Evolutionary conservation across 179 eudicot genomes (phyloP), one percentile per base, ranked within the genome.

Genomic region (Silene noctiflora): DNA sequence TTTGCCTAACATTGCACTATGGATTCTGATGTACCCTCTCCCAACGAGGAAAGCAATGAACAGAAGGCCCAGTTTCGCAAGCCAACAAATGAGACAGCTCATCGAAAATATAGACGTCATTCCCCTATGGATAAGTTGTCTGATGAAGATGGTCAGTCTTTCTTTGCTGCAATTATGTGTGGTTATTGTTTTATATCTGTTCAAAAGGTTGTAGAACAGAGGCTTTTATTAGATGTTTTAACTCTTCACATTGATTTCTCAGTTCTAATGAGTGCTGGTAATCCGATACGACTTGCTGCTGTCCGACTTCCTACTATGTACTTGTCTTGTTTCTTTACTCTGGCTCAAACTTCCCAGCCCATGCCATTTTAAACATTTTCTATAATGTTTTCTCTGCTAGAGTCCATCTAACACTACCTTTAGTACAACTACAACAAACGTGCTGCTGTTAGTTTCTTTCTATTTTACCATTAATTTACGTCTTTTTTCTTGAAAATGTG

Each of bases 11-110:
- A 62, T 19, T 27, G 21, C 69, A 29, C 73, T 55, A 91, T 89
- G 98, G 93, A 84, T 59, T 83, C 88, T 61, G 80, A 86, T 62
- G 8, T 65, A 42, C 75, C 67, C 25, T 79, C 90, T 39, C 83
- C 87, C 8, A 81, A 78, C 22, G 78, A 82, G 68, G 90, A 92
- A 63, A 81, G 71, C 71, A 78, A 73, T 56, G 88, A 86, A 75
- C 73, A 84, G 42, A 92, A 86, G 81, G 86, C 90, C 21, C 87
- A 85, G 67, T 94, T 94, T 81, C 89, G 89, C 75, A 94, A 92
- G 90, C 92, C 84, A 73, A 74, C 86, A 0, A 89, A 85, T 85
- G 97, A 89, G 76, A 82, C 89, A 59, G 87, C 84, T n/a, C 86
- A 73, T 70, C 78, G 97, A 73, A 91, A 89, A 72, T 94, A 92